Base-by-base conservation (phyloP, 2,329 filamentous ascomycete species). In the Fusarium pseudonygamai region DNA sequence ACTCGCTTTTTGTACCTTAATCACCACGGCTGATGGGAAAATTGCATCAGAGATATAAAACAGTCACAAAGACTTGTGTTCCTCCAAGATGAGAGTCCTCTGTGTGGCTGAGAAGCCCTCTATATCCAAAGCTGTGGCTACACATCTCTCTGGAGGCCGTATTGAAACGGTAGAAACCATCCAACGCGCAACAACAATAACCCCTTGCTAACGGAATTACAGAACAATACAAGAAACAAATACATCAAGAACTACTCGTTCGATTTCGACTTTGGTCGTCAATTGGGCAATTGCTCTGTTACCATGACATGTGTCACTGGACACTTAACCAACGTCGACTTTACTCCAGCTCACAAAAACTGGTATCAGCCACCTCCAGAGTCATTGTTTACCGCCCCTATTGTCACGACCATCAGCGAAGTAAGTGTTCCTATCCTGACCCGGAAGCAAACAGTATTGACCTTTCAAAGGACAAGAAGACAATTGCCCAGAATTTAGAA, bases 191-290 rank as follows among this genome's bases (percentile, higher is more conserved):
- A 7, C 16, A 12, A 40, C 14, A 26, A 47, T 46, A 30, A 30
- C 22, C 20, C 69, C 62, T 32, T 62, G 39, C 75, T 83, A 60
- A 82, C 64, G 9, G 46, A 26, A 15, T 16, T 7, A 34, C 66
- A 97, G 94, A 87, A 87, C 75, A 87, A 89, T 71, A 93, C 94
- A 7, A 86, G 90, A 26, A 91, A 91, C 73, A 88, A 89, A 76
- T 98, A 91, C 83, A 92, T 97, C 81, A 98, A 98, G 81, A 99
- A 99, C 78, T 98, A 98, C 84, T 88, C 91, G 34, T 99, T 99
- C 79, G 88, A 92, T 50, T 99, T 96, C 83, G 91, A 94, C 80
- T 99, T 99, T 81, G 92, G 92, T 11, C 88, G 86, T 52, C 86
- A 88, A 73, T 97, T 94, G 93, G 95, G 95, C 26, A 87, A 87